phyloP scores from a whole-genome alignment of 257 asterid genomes.

The Eustoma russellianum region DNA sequence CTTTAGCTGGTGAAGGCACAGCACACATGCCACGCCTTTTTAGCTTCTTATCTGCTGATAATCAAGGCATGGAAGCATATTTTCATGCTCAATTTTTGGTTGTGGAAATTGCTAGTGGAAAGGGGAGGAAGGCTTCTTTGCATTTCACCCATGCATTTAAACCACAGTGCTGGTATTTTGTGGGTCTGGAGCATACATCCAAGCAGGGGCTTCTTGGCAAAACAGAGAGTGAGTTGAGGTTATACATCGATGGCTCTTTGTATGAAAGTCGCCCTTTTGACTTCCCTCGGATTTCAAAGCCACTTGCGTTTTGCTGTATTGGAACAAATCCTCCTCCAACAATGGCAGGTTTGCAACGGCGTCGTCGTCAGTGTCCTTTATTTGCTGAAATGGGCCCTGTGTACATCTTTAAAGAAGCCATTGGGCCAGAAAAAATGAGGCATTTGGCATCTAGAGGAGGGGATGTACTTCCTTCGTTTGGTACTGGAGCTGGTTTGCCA shows the following conservation, averaged over 20 bases:
- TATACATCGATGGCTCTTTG: constrained; percentile 80
- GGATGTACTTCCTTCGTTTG: constrained; percentile 88
- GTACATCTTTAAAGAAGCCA: constrained; percentile 79
- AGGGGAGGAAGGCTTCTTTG: constrained; percentile 90
- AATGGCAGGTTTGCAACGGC: constrained; percentile 98
- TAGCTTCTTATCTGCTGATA: constrained; percentile 94
- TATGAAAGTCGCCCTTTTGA: constrained; percentile 93
- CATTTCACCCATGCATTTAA: constrained; percentile 97
- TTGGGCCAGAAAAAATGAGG: constrained; percentile 86
- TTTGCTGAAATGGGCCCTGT: constrained; percentile 99
- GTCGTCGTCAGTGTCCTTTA: constrained; percentile 97
- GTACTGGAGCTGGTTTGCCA: constrained; percentile 77
- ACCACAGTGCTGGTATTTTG: constrained; percentile 96
- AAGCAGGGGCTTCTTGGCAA: constrained; percentile 92
- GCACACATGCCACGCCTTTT: constrained; percentile 98
- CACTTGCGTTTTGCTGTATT: constrained; percentile 98
- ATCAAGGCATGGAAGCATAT: constrained; percentile 98
- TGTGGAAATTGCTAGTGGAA: constrained; percentile 94
- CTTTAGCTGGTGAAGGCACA: constrained; percentile 98
- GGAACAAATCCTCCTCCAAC: constrained; percentile 99
- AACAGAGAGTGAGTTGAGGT: constrained; percentile 89
- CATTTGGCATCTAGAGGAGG: constrained; percentile 89
- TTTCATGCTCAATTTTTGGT: constrained; percentile 97
- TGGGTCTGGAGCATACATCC: constrained; percentile 89
- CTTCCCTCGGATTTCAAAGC: constrained; percentile 91